These are phyloP conservation scores for Phytophthora pisi DNA, from an alignment of 352 stramenopile genomes.

Conservation along the genomic window DNA sequence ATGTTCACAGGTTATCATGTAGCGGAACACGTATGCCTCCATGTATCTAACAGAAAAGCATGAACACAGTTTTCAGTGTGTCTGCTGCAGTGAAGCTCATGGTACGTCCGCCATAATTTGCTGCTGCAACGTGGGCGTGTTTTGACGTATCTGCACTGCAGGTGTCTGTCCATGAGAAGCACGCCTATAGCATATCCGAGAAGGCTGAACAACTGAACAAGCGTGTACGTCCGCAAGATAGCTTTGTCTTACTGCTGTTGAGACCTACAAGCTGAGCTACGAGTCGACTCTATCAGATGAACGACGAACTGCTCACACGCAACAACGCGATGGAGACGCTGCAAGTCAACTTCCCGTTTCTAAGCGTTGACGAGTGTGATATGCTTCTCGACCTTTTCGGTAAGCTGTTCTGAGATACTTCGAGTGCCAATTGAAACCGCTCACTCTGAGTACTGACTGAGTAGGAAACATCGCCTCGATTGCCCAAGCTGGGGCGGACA, in stretches of 20 bases:
- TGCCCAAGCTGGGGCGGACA: conserved; percentile 47
- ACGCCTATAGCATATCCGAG: conserved; percentile 48
- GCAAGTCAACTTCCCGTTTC: conserved; percentile 60
- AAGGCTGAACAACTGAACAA: conserved; percentile 48
- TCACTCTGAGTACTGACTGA: background rate
- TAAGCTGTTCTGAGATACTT: conserved; percentile 18
- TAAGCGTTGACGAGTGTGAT: conserved; percentile 67
- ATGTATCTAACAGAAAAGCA: background rate
- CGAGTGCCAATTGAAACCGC: background rate
- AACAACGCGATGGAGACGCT: conserved; percentile 54
- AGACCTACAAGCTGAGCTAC: background rate
- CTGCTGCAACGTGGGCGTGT: background rate
- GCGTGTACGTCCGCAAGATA: conserved; percentile 28
- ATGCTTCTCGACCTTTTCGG: conserved; percentile 84
- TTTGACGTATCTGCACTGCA: conserved; percentile 17
- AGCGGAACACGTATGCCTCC: background rate
- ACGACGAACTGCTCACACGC: conserved; percentile 47
- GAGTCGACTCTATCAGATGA: conserved; percentile 40
- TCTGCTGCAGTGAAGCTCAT: conserved; percentile 52
- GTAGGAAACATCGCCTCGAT: conserved; percentile 60
- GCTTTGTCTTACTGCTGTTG: background rate
- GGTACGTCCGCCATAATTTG: conserved; percentile 25
- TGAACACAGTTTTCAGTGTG: conserved; percentile 29
- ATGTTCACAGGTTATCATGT: conserved; percentile 51
- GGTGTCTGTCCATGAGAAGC: conserved; percentile 65